Evolutionary conservation across 106 monocot species (phyloP).

Genomic region (Platanthera guangdongensis): DNA sequence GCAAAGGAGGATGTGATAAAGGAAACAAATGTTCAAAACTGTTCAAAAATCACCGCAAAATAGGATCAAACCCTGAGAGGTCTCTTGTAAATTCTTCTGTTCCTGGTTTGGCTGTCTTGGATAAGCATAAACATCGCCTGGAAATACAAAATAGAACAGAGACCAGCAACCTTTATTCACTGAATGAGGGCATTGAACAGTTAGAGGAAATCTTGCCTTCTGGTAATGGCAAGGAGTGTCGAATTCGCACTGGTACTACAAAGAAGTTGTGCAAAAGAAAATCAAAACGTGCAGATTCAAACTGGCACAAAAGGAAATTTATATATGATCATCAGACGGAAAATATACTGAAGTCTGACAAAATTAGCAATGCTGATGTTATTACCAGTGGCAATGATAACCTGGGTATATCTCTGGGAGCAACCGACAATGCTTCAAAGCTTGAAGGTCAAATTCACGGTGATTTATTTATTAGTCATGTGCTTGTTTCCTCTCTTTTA

Average conservation of each 20-base stretch:
- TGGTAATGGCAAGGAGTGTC: background rate
- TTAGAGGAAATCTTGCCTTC: background rate
- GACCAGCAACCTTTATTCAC: background rate
- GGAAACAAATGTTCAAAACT: constrained; percentile 14
- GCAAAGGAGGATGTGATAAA: constrained; percentile 3
- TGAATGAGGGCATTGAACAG: constrained; percentile 11
- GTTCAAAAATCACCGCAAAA: constrained; percentile 12
- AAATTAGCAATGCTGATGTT: constrained; percentile 5
- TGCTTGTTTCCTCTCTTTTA: constrained; percentile 1
- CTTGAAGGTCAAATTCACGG: constrained; percentile 16
- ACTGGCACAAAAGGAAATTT: constrained; percentile 13
- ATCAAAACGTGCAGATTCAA: constrained; percentile 7
- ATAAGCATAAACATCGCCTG: constrained; percentile 6
- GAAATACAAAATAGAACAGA: constrained; percentile 12
- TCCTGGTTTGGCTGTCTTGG: constrained; percentile 6
- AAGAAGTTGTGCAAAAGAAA: constrained; percentile 10
- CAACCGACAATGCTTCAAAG: background rate
- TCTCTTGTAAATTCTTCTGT: constrained; percentile 10
- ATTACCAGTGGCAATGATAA: constrained; percentile 10
- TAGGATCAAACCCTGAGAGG: constrained; percentile 10
- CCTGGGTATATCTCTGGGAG: constrained; percentile 5
- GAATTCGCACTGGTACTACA: constrained; percentile 9
- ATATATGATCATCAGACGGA: constrained; percentile 12
- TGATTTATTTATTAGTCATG: constrained; percentile 10
- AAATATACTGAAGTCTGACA: constrained; percentile 9